Percentiles rank a stretch among this genome's conserved stretches.
These are phyloP conservation scores for Monilinia laxa DNA, from an alignment of 2,329 filamentous ascomycete genomes.

Conservation along the genomic window DNA sequence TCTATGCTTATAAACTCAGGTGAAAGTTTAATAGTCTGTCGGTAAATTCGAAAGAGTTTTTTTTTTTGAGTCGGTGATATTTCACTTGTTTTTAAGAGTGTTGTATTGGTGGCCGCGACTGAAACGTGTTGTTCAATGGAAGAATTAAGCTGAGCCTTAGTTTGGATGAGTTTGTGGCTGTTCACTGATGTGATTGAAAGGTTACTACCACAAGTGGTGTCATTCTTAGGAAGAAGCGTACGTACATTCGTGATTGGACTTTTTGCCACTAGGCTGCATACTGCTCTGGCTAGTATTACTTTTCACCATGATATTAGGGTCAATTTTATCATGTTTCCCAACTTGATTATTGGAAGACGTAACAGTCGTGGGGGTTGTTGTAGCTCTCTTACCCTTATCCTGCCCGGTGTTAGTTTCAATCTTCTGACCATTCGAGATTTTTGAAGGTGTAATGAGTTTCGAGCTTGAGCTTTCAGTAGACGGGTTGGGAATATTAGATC, in stretches of 20 bases:
- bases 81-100: conserved; percentile 1
- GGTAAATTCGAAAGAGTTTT: conserved; percentile 4
- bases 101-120: neutral
- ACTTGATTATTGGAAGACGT: conserved; percentile 2
- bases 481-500: neutral
- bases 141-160: neutral
- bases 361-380: neutral
- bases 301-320: neutral
- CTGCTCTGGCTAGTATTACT: neutral
- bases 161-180: neutral
- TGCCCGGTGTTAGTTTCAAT: neutral
- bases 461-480: neutral
- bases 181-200: conserved; percentile 8
- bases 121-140: conserved; percentile 8
- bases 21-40: conserved; percentile 7
- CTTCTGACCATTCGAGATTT: neutral
- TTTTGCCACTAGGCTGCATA: conserved; percentile 2
- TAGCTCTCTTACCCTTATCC: conserved; percentile 1
- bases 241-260: conserved; percentile 2
- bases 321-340: conserved; percentile 5
- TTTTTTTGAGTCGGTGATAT: neutral
- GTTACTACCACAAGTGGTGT: conserved; percentile 4
- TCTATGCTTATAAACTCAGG: neutral
- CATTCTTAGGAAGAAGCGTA: neutral
- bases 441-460: conserved; percentile 7